A percentile compares a stretch with the other conserved stretches of the same genome.
Conservation (phyloP, 75 land plant genomes). For the Isoetes taiwanensis region DNA sequence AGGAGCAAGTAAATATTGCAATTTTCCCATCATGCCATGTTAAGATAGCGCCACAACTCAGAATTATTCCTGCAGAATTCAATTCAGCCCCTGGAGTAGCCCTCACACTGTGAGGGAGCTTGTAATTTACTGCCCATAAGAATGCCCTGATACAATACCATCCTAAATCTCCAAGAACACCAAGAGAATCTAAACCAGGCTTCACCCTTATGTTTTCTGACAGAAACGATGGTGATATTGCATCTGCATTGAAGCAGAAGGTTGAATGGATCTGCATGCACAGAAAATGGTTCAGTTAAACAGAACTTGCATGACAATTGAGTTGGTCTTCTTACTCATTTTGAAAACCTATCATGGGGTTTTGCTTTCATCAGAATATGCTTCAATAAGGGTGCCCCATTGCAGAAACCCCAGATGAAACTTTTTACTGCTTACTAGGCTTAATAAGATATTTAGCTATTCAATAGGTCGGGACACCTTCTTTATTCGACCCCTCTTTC, state of each 20-base stretch:
- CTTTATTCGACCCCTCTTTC: too few relatives aligned
- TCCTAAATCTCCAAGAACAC: slow-evolving; percentile 71
- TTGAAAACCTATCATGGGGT: too few relatives aligned
- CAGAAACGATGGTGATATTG: slow-evolving; percentile 24
- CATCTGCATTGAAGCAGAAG: slow-evolving; percentile 16
- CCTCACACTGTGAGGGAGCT: slow-evolving; percentile 47
- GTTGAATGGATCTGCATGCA: slow-evolving; percentile 26
- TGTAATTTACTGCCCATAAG: slow-evolving; percentile 45
- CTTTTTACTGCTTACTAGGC: too few relatives aligned
- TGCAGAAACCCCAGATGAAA: too few relatives aligned
- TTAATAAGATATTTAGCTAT: too few relatives aligned
- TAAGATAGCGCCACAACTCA: slow-evolving; percentile 46
- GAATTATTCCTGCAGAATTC: slow-evolving; percentile 51
- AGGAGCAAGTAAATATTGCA: slow-evolving; percentile 65
- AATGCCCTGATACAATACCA: slow-evolving; percentile 76
- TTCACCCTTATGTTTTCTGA: slow-evolving; percentile 54
- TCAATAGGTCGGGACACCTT: too few relatives aligned
- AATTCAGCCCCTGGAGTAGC: slow-evolving; percentile 34
- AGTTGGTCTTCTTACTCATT: too few relatives aligned
- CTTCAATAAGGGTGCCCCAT: too few relatives aligned
- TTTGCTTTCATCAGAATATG: background rate
- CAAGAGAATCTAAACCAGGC: slow-evolving; percentile 69
- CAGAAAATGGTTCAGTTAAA: background rate
- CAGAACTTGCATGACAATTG: too few relatives aligned
- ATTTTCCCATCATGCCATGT: slow-evolving; percentile 47